Evolutionary conservation across 2,329 filamentous ascomycete genomes (phyloP).

Genomic region (Sporothrix pseudoabietina): DNA sequence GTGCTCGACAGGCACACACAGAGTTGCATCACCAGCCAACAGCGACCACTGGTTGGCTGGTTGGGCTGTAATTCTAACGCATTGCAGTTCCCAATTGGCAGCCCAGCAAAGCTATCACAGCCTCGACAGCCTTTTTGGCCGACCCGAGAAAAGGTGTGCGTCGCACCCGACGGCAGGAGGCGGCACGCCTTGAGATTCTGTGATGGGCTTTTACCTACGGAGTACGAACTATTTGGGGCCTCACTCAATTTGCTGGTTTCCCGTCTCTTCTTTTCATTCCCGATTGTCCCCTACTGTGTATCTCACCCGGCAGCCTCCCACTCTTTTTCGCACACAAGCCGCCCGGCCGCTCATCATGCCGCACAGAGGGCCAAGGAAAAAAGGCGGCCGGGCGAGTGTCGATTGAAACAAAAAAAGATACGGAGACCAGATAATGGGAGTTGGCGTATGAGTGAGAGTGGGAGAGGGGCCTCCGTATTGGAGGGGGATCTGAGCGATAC

Average conservation of each 20-base stretch:
- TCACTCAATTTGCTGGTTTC: not conserved
- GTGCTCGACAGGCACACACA: not conserved
- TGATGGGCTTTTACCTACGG: not conserved
- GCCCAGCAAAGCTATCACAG: not conserved
- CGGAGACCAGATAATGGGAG: conserved; percentile 20
- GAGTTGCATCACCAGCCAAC: not conserved
- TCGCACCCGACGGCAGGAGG: not conserved
- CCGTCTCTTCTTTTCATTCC: not conserved
- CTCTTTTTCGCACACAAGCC: conserved; percentile 8
- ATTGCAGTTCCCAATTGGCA: not conserved
- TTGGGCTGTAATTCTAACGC: not conserved
- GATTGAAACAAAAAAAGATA: conserved; percentile 20
- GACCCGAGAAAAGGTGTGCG: not conserved
- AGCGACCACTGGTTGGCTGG: not conserved
- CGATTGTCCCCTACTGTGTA: not conserved
- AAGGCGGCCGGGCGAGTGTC: conserved; percentile 6
- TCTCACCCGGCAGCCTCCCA: not conserved
- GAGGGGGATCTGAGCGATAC: not conserved
- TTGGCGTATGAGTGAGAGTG: not conserved
- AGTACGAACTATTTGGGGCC: not conserved
- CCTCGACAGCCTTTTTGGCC: not conserved
- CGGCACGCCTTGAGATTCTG: not conserved
- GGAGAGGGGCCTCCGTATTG: not conserved
- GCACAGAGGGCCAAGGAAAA: conserved; percentile 16
- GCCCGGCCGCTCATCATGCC: conserved; percentile 20